Conservation (phyloP, 2,329 filamentous ascomycete genomes). For the Colletotrichum abscissum region DNA sequence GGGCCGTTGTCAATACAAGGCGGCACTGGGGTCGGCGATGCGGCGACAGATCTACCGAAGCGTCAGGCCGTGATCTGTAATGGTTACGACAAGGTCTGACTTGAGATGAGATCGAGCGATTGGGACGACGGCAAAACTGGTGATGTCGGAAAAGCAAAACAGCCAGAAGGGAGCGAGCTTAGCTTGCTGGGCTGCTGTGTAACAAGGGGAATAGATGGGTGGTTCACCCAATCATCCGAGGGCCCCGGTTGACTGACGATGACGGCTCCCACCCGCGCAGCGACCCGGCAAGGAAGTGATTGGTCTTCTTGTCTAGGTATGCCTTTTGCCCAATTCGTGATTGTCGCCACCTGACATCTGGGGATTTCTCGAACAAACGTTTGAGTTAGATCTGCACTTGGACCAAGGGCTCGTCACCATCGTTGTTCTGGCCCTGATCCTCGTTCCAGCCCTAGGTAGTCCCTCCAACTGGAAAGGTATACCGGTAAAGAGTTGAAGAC, state of each 20-base stretch:
- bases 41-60: background rate
- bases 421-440: background rate
- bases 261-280: background rate
- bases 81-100: background rate
- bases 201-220: background rate
- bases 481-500: background rate
- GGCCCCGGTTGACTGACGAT: constrained; percentile 2
- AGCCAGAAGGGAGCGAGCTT: background rate
- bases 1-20: background rate
- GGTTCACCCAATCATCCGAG: constrained; percentile 11
- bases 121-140: constrained; percentile 18
- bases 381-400: constrained; percentile 13
- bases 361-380: background rate
- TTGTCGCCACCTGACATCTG: constrained; percentile 11
- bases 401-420: constrained; percentile 16
- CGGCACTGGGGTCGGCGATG: background rate
- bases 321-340: background rate
- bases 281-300: background rate
- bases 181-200: background rate
- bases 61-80: background rate
- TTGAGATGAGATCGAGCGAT: constrained; percentile 9
- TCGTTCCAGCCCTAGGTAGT: background rate
- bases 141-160: constrained; percentile 26
- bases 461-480: background rate
- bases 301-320: background rate